phyloP scores from a whole-genome alignment of 805 yeast species.

The Saccharomycopsis schoenii region DNA sequence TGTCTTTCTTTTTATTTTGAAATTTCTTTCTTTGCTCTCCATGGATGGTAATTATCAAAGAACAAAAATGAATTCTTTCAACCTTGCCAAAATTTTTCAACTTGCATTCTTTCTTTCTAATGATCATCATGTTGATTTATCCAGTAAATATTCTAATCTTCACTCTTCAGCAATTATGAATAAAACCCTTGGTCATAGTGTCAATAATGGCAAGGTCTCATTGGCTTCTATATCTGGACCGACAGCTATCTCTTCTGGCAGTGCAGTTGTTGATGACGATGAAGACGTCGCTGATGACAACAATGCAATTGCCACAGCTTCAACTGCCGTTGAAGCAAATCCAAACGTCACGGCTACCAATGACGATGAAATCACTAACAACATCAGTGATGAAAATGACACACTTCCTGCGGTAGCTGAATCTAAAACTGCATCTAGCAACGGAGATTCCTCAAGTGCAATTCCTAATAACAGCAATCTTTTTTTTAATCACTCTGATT shows the following conservation, averaged over 20 bases:
- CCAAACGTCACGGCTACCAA: not conserved
- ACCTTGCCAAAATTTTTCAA: constrained; percentile 31
- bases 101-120: constrained; percentile 24
- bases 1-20: constrained; percentile 9
- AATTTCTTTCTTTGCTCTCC: constrained; percentile 7
- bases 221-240: not conserved
- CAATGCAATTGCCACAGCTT: not conserved
- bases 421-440: constrained; percentile 6
- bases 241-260: not conserved
- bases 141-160: not conserved
- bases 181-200: not conserved
- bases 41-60: constrained; percentile 13
- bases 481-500: constrained; percentile 1
- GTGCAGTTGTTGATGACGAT: not conserved
- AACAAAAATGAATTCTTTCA: constrained; percentile 30
- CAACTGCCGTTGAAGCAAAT: no score
- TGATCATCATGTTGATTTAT: constrained; percentile 4
- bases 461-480: not conserved
- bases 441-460: not conserved
- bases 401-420: constrained; percentile 3
- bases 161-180: not conserved
- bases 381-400: not conserved
- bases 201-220: not conserved
- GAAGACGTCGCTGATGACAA: not conserved
- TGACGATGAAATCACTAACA: not conserved